Conservation (phyloP, 345 rosid species). For the Dovyalis caffra region DNA sequence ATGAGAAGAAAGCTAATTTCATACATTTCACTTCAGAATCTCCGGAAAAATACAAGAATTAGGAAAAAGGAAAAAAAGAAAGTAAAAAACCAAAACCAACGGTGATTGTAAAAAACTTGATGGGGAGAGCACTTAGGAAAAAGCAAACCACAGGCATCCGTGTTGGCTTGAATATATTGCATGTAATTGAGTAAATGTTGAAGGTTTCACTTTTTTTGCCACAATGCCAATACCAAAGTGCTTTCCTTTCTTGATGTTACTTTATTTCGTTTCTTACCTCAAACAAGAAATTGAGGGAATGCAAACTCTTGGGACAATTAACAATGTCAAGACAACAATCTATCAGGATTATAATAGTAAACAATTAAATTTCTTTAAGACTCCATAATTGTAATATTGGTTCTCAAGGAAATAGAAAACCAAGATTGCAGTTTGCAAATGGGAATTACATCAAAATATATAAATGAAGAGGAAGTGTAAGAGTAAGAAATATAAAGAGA, state of each 20-base stretch:
- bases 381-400: not conserved
- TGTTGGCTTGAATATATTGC: not conserved
- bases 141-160: slow-evolving; percentile 1
- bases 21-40: slow-evolving; percentile 13
- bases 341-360: not conserved
- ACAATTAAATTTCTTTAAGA: not conserved
- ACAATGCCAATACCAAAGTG: not conserved
- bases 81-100: not conserved
- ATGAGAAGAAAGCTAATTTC: slow-evolving; percentile 6
- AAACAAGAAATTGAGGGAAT: not conserved
- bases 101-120: not conserved
- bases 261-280: slow-evolving; percentile 4
- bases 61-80: not conserved
- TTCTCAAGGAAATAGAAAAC: not conserved
- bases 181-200: not conserved
- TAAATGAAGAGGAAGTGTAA: not conserved
- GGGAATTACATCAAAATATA: not conserved
- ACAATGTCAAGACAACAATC: not conserved
- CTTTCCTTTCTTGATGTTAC: slow-evolving; percentile 5
- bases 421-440: not conserved
- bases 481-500: not conserved
- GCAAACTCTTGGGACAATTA: not conserved
- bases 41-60: not conserved
- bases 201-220: not conserved
- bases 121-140: not conserved